These are phyloP conservation scores for Naumovozyma castellii DNA, from an alignment of 805 yeast species.

Conservation along the genomic window DNA sequence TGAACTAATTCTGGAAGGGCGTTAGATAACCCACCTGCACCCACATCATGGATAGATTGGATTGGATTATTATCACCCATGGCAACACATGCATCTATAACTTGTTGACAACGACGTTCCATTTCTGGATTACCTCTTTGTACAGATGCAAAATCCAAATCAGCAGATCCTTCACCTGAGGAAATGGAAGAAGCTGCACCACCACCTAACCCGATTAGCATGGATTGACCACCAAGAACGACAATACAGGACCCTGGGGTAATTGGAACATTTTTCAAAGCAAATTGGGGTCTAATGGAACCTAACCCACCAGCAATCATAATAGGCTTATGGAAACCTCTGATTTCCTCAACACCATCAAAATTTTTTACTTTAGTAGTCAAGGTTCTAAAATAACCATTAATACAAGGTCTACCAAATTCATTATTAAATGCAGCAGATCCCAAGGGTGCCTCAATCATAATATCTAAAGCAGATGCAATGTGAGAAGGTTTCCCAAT, in stretches of 20 bases:
- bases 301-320: conserved; percentile 99
- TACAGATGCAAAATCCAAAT: conserved; percentile 94
- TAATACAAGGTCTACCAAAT: conserved; percentile 95
- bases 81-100: conserved; percentile 86
- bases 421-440: conserved; percentile 98
- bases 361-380: conserved; percentile 64
- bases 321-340: conserved; percentile 98
- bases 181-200: conserved; percentile 98
- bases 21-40: conserved; percentile 97
- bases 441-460: conserved; percentile 96
- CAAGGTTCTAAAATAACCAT: conserved; percentile 92
- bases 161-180: conserved; percentile 95
- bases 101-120: conserved; percentile 98
- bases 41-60: conserved; percentile 95
- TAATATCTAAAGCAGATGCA: conserved; percentile 85
- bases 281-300: conserved; percentile 85
- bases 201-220: conserved; percentile 98
- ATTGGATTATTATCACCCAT: conserved; percentile 71
- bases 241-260: conserved; percentile 87
- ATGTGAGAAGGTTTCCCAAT: conserved; percentile 89
- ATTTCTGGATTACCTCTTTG: conserved; percentile 99
- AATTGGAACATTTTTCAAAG: conserved; percentile 76
- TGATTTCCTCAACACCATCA: conserved; percentile 57
- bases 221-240: conserved; percentile 94
- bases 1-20: conserved; percentile 97